A percentile compares a stretch with the other conserved stretches of the same genome.
phyloP scores from a whole-genome alignment of 805 yeast genomes.

The Pichia kluyveri region DNA sequence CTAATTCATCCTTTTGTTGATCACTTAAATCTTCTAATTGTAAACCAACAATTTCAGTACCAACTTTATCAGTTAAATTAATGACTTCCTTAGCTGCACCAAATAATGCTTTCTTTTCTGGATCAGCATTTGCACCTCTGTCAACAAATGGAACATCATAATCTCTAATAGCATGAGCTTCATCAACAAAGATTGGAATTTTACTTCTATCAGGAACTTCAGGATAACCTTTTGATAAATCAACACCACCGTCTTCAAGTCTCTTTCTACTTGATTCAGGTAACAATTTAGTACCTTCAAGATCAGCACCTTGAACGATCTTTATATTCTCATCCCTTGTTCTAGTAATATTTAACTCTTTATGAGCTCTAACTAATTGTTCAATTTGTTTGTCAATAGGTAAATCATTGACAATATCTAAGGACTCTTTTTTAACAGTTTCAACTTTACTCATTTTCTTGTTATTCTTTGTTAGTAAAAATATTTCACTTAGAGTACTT shows the following conservation, averaged over 20 bases:
- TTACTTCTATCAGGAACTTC: slow-evolving; percentile 24
- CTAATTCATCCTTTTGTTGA: slow-evolving; percentile 38
- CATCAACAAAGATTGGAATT: slow-evolving; percentile 33
- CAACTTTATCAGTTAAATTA: slow-evolving; percentile 36
- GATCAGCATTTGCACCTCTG: slow-evolving; percentile 30
- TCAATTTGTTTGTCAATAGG: slow-evolving; percentile 12
- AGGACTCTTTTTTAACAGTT: too few species aligned
- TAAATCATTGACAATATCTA: slow-evolving; percentile 1
- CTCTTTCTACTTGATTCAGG: slow-evolving; percentile 23
- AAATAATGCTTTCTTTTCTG: slow-evolving; percentile 32
- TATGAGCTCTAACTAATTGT: slow-evolving; percentile 7
- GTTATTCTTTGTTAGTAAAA: too few species aligned
- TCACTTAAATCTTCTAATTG: slow-evolving; percentile 35
- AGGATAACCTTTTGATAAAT: slow-evolving; percentile 31
- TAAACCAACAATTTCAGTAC: slow-evolving; percentile 41
- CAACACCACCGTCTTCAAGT: slow-evolving; percentile 29
- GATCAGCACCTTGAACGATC: slow-evolving; percentile 8
- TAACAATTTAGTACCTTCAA: slow-evolving; percentile 22
- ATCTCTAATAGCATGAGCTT: slow-evolving; percentile 29
- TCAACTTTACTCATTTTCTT: too few species aligned
- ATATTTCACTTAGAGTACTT: too few species aligned
- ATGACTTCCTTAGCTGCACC: slow-evolving; percentile 33
- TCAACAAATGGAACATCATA: slow-evolving; percentile 26
- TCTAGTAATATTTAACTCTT: slow-evolving; percentile 7
- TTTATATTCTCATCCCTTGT: background rate